Conservation (phyloP, 306 rosid species). For the Boehmeria nivea region DNA sequence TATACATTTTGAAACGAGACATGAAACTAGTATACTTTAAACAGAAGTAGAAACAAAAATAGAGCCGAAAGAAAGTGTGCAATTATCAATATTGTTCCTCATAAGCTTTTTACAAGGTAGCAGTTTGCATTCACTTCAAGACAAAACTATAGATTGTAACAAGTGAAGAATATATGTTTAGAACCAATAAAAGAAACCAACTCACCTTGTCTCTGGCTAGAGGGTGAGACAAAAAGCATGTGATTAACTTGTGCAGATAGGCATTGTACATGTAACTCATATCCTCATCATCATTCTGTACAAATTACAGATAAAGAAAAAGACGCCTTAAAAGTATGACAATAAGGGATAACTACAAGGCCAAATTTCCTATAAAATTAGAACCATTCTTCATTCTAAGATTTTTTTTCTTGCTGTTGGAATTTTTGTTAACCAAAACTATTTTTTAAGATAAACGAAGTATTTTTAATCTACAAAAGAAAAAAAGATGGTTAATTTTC, state of each 20-base stretch:
- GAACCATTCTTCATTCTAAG: no score
- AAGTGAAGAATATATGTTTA: background rate
- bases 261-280: constrained; percentile 93
- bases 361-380: background rate
- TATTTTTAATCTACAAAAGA: no score
- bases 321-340: constrained; percentile 19
- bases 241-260: constrained; percentile 80
- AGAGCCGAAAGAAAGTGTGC: no score
- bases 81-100: background rate
- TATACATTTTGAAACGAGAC: no score
- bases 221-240: constrained; percentile 83
- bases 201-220: constrained; percentile 92
- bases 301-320: constrained; percentile 12
- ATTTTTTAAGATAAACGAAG: no score
- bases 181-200: constrained; percentile 11
- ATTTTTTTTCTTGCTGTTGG: no score
- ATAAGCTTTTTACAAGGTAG: background rate
- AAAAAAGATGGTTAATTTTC: background rate
- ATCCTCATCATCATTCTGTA: constrained; percentile 94
- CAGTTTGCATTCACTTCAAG: no score
- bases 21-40: no score
- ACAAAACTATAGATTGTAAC: no score
- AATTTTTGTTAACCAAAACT: no score
- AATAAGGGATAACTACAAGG: constrained; percentile 12
- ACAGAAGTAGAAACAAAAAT: no score